Evolutionary conservation across 2,329 filamentous ascomycete species (phyloP).

Genomic region (Esteya vermicola): DNA sequence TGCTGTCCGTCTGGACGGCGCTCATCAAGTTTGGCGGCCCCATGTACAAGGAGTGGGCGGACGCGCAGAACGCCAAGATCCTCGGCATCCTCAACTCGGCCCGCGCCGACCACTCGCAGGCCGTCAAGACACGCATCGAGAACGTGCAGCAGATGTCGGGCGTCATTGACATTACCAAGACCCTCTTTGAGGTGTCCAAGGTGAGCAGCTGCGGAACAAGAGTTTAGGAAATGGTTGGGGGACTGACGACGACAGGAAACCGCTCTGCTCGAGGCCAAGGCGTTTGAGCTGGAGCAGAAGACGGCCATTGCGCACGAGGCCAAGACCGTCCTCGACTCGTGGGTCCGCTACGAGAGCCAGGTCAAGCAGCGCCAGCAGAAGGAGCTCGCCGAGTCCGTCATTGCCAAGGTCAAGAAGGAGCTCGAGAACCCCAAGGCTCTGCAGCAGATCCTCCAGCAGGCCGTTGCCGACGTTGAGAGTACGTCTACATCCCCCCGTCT

Average conservation of each 20-base stretch:
- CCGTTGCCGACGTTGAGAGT: conserved; percentile 93
- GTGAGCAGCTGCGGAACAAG: conserved; percentile 30
- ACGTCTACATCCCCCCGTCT: conserved; percentile 16
- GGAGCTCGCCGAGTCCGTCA: conserved; percentile 85
- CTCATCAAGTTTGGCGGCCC: conserved; percentile 91
- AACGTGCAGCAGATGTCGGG: conserved; percentile 88
- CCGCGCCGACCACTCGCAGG: conserved; percentile 84
- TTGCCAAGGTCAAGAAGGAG: conserved; percentile 97
- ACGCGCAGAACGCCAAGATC: conserved; percentile 81
- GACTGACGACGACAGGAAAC: conserved; percentile 56
- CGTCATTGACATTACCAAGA: conserved; percentile 94
- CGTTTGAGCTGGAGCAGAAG: conserved; percentile 93
- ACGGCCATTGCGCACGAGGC: conserved; percentile 85
- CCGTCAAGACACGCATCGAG: conserved; percentile 87
- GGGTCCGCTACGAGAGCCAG: conserved; percentile 97
- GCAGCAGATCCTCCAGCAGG: conserved; percentile 96
- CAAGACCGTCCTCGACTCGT: conserved; percentile 91
- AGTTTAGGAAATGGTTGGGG: not conserved
- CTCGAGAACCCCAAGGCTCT: conserved; percentile 94
- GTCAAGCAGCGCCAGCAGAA: conserved; percentile 98
- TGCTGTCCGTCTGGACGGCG: conserved; percentile 84
- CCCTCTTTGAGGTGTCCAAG: conserved; percentile 96
- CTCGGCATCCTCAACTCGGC: conserved; percentile 90
- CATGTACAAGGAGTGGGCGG: conserved; percentile 83
- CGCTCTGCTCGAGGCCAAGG: conserved; percentile 86